Evolutionary conservation across 768 basidiomycete species (phyloP).

Genomic region (Russula griseocarnosa): DNA sequence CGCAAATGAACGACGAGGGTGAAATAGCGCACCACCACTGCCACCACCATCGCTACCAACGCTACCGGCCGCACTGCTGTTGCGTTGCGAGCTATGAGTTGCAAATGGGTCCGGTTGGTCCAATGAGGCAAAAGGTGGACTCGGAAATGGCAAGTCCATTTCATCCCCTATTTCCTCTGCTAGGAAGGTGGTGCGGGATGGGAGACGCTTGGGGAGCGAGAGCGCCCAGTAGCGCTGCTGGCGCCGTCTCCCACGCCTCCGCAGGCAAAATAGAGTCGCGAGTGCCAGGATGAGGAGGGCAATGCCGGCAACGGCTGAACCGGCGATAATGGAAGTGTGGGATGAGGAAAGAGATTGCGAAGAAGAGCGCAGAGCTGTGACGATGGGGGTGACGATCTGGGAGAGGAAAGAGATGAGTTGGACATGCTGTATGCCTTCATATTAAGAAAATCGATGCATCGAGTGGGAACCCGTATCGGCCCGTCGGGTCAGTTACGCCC

Average conservation of each 20-base stretch:
- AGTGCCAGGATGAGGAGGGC: constrained; percentile 18
- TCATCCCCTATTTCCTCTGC: constrained; percentile 18
- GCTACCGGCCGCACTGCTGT: not conserved
- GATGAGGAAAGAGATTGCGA: not conserved
- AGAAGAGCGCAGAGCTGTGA: constrained; percentile 12
- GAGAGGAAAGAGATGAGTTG: not conserved
- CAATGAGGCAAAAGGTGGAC: not conserved
- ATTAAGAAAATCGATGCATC: not conserved
- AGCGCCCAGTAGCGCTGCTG: constrained; percentile 22
- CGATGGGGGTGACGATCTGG: constrained; percentile 25
- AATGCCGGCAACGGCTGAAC: constrained; percentile 19
- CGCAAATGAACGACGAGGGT: not conserved
- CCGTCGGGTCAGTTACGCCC: not conserved
- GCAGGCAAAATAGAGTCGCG: constrained; percentile 14
- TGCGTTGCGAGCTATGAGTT: not conserved
- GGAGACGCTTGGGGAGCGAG: constrained; percentile 10
- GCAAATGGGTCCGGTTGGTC: constrained; percentile 10
- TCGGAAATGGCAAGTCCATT: constrained; percentile 18
- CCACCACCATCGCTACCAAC: not conserved
- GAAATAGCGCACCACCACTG: not conserved
- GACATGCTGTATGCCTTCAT: not conserved
- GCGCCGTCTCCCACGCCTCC: constrained; percentile 9
- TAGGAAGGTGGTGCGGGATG: constrained; percentile 22
- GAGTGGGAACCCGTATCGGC: too few species aligned
- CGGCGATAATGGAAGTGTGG: constrained; percentile 17